phyloP scores from a whole-genome alignment of 169 alveolate species.

The Plasmodium vinckei region DNA sequence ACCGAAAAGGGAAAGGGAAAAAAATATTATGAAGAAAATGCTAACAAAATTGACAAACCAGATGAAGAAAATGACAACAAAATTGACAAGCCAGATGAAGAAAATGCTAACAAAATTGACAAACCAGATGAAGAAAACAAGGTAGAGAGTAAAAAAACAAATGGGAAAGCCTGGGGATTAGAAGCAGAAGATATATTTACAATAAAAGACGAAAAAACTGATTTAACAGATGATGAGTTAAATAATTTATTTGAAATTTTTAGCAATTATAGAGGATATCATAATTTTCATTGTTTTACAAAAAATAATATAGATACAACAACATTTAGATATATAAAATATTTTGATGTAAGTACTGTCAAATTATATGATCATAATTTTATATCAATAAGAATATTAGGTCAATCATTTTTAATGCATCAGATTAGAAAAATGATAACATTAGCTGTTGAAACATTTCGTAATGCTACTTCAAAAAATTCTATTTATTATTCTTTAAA shows the following conservation, averaged over 20 bases:
- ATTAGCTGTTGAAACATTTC: conserved; percentile 83
- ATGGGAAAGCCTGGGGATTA: neutral
- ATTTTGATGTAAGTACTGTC: conserved; percentile 76
- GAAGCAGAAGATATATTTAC: conserved; percentile 24
- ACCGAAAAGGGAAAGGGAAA: neutral
- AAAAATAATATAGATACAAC: conserved; percentile 80
- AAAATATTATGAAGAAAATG: neutral
- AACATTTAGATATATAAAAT: conserved; percentile 85
- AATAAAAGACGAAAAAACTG: conserved; percentile 60
- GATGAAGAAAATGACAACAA: neutral
- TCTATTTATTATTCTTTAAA: conserved; percentile 81
- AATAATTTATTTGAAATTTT: conserved; percentile 78
- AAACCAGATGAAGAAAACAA: neutral
- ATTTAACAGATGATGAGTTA: conserved; percentile 79
- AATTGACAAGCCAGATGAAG: neutral
- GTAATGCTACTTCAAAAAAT: conserved; percentile 84
- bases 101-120: neutral
- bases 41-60: neutral
- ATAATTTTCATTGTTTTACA: conserved; percentile 86
- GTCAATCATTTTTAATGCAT: conserved; percentile 88
- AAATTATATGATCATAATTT: conserved; percentile 42
- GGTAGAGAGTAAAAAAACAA: neutral
- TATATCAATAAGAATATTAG: conserved; percentile 82
- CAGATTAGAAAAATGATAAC: conserved; percentile 89
- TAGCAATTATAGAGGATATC: conserved; percentile 83